Base-by-base conservation (phyloP, 805 yeast genomes). In the Wickerhamomyces chambardii region DNA sequence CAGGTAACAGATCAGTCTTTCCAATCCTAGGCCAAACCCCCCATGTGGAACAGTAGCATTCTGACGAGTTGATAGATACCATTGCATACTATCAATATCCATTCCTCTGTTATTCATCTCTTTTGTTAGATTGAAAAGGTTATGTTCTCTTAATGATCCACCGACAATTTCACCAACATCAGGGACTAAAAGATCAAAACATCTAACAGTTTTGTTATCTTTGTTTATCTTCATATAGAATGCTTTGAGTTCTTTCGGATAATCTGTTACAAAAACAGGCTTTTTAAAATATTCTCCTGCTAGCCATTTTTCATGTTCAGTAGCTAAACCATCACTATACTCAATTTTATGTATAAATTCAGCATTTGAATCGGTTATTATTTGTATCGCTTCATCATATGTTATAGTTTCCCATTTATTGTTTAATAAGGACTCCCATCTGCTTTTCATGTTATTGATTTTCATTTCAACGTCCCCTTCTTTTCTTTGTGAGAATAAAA, bases 1-100 rank as follows among this genome's bases (percentile, higher is more conserved):
- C 36, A 87, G 59, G 45, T 79, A 89, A 36, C 82, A 75, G 14
- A 92, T 55, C 22, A 92, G 59, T 40, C 99, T 64, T 55, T 92
- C 98, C 45, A 89, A 75, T 0, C 99, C 99, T 66, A 92, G 64
- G 0, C 99, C 99, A 58, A 82, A 92, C 0, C 99, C 99, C 32
- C 98, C 98, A 53, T 90, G 97, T 0, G 97, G 95, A 17, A 79
- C 79, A 3, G 83, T 63, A 0, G 97, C 97, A 46, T 82, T 78
- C 41, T 63, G 63, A 40, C 98, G 66, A 8, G 83, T 64, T 1
- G 78, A 71, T 19, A 80, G 45, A 51, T 89, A 92, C 99, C 99
- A 92, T 22, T 72, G 66, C 55, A 92, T 55, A 2, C 66, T 70
- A 3, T 54, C 50, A 0, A 50, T 32, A 35, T 73, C 69, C 89